A percentile compares a stretch with the other conserved stretches of the same genome.
Conservation (phyloP, 305 asterid genomes). For the Fraxinus angustifolia region DNA sequence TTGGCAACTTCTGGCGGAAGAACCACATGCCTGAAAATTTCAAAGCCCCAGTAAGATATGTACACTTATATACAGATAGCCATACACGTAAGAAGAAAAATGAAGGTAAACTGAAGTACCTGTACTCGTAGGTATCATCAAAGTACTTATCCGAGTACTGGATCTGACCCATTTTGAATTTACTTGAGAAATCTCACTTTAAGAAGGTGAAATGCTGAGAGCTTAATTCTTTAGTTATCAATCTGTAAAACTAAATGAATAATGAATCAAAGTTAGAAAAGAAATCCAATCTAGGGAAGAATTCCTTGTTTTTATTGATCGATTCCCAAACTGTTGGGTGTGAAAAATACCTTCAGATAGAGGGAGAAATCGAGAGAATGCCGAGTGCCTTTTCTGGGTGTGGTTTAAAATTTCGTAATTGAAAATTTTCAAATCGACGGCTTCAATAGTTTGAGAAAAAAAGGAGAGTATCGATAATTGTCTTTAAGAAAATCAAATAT, state of each 20-base stretch:
- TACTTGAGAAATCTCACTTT: not conserved
- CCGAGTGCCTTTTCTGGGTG: not conserved
- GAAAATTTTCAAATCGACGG: not conserved
- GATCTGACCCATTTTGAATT: constrained; percentile 44
- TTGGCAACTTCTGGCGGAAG: constrained; percentile 56
- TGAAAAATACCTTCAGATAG: not conserved
- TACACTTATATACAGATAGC: not conserved
- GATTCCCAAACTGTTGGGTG: not conserved
- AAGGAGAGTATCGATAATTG: too few relatives aligned
- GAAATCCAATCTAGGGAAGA: not conserved
- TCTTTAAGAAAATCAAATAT: too few relatives aligned
- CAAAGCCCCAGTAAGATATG: not conserved
- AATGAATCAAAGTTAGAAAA: not conserved
- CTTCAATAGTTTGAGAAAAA: not conserved
- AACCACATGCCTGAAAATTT: constrained; percentile 42
- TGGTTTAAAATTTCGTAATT: not conserved
- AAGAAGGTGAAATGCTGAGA: not conserved
- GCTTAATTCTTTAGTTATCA: not conserved
- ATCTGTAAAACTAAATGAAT: not conserved
- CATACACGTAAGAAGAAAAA: not conserved
- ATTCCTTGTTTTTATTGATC: not conserved
- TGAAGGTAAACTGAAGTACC: constrained; percentile 23
- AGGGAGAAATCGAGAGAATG: not conserved
- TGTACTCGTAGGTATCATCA: constrained; percentile 48
- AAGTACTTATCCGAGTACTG: constrained; percentile 51